phyloP scores from a whole-genome alignment of 345 rosid genomes.

The Melaleuca alternifolia region DNA sequence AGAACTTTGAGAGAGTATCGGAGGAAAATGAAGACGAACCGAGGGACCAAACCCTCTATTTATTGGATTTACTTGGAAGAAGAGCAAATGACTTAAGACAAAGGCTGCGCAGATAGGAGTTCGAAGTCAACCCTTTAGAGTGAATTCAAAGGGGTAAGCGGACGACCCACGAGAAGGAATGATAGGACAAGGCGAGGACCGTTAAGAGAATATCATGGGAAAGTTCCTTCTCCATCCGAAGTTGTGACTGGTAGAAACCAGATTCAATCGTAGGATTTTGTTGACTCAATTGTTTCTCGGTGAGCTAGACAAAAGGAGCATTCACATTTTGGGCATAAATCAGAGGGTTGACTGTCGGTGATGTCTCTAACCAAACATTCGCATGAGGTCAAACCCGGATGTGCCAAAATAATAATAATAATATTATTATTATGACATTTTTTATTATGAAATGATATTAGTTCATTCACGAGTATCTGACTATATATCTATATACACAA shows the following conservation, averaged over 20 bases:
- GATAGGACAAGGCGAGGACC: background rate
- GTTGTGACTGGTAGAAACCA: background rate
- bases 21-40: background rate
- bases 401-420: too few species aligned
- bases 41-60: background rate
- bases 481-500: too few species aligned
- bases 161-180: background rate
- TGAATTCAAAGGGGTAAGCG: too few species aligned
- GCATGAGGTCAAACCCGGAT: too few species aligned
- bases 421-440: too few species aligned
- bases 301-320: background rate
- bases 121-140: background rate
- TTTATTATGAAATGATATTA: too few species aligned
- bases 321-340: background rate
- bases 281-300: background rate
- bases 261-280: background rate
- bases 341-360: too few species aligned
- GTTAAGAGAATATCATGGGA: too few species aligned
- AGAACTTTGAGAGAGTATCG: background rate
- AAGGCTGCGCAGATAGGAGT: background rate
- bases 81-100: background rate
- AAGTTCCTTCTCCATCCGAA: too few species aligned
- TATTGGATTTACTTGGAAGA: background rate
- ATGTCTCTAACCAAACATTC: too few species aligned
- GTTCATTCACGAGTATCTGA: too few species aligned